phyloP scores from a whole-genome alignment of 179 eudicot genomes.

The Amaranthus tricolor region DNA sequence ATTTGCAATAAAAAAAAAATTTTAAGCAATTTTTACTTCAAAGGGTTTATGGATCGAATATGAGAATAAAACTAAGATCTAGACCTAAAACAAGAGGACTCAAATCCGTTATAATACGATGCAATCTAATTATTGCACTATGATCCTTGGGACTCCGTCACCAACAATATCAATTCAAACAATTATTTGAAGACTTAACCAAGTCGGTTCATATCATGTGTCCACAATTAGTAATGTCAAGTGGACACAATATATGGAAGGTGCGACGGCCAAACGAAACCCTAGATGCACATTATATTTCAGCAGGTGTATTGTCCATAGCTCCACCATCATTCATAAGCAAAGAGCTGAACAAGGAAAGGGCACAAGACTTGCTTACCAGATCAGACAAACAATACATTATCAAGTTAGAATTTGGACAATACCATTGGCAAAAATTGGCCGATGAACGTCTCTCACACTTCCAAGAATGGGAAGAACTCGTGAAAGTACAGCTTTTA shows the following conservation, averaged over 20 bases:
- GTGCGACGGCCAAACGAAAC: background rate
- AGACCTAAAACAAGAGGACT: background rate
- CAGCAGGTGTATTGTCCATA: background rate
- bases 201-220: background rate
- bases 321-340: conserved; percentile 1
- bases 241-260: background rate
- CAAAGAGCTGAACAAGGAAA: background rate
- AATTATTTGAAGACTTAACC: background rate
- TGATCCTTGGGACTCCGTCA: background rate
- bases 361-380: background rate
- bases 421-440: conserved; percentile 91
- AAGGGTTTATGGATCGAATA: no score
- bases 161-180: background rate
- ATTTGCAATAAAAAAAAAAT: no score
- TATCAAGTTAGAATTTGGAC: conserved; percentile 9
- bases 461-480: conserved; percentile 91
- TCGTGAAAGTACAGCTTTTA: conserved; percentile 83
- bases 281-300: background rate
- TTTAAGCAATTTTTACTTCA: no score
- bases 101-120: background rate
- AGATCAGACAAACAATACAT: background rate
- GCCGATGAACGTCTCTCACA: conserved; percentile 72
- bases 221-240: background rate
- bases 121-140: background rate
- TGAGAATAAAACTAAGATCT: no score